Evolutionary conservation across 1,284 basidiomycete species (phyloP).

Genomic region (Ustilago cynodontis): DNA sequence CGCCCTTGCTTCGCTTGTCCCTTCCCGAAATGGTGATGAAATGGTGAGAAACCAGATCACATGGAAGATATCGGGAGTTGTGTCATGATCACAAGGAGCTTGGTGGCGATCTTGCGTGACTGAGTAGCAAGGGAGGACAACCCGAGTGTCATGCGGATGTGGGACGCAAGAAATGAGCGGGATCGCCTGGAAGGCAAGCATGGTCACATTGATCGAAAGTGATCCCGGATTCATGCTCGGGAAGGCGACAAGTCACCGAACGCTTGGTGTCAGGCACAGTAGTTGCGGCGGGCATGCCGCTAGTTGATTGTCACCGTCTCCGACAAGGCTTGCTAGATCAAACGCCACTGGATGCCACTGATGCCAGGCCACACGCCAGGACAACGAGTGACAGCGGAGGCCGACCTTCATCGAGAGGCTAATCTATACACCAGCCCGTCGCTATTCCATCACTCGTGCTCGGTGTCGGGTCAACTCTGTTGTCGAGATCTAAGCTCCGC

Average conservation of each 20-base stretch:
- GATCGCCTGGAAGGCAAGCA: background rate
- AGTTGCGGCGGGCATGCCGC: background rate
- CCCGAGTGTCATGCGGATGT: background rate
- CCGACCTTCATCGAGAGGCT: background rate
- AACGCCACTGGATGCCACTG: background rate
- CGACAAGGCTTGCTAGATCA: background rate
- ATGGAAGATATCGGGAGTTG: background rate
- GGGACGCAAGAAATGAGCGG: background rate
- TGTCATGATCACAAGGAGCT: background rate
- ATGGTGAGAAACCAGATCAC: background rate
- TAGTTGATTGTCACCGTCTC: background rate
- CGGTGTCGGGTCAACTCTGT: background rate
- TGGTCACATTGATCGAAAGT: background rate
- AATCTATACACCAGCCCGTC: background rate
- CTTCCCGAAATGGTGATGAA: background rate
- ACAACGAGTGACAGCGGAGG: background rate
- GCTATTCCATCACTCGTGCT: background rate
- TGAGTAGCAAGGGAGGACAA: background rate
- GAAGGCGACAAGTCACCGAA: background rate
- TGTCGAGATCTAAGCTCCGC: background rate
- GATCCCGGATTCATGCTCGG: conserved; percentile 4
- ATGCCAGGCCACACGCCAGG: background rate
- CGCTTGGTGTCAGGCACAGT: too few species aligned
- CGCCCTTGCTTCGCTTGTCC: background rate
- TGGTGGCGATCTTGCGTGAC: conserved; percentile 2